Base-by-base conservation (phyloP, 495 filamentous ascomycete species). In the Aspergillus olivimuriae region DNA sequence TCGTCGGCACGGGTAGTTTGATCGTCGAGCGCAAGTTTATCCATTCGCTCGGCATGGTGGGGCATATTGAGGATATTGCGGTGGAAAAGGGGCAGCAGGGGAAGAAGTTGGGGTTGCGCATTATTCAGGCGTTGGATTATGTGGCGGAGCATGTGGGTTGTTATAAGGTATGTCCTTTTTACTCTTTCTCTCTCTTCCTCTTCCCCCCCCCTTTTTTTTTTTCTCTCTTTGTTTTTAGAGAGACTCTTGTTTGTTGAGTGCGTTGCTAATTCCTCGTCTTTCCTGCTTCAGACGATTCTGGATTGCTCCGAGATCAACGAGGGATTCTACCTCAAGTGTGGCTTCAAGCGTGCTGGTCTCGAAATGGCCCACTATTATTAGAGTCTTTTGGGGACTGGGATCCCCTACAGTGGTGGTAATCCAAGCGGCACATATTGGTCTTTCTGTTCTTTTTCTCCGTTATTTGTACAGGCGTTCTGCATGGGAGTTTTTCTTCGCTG, bases 291-390 rank as follows among this genome's bases (percentile, higher is more conserved):
- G 80, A 77, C 71, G 19, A 87, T 88, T 41, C 73, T 88, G 20
- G 84, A 88, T 49, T 88, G 84, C 60, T 83, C 78, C 7, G 83
- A 87, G 58, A 68, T 84, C 52, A 98, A 98, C 63, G 89, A 95
- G 68, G 92, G 89, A 12, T 98, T 98, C 73, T 98, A 98, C 63
- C 79, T 95, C 52, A 98, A 98, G 77, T 98, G 92, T 61, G 94
- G 91, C 33, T 97, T 94, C 65, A 86, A 87, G 66, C 73, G 89
- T 35, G 94, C 89, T 18, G 92, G 92, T 7, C 65, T 96, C 40
- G 88, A 98, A 66, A 98, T 98, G 92, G 92, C 89, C 33, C 89
- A 95, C 66, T 95, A 95, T 62, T 89, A 91, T 64, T 84, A 82
- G 61, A 37, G 32, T 2, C 39, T 34, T 33, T 34, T 18, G 16